These are phyloP conservation scores for Chalciporus piperatus DNA, from an alignment of 768 basidiomycete species.

Conservation along the genomic window DNA sequence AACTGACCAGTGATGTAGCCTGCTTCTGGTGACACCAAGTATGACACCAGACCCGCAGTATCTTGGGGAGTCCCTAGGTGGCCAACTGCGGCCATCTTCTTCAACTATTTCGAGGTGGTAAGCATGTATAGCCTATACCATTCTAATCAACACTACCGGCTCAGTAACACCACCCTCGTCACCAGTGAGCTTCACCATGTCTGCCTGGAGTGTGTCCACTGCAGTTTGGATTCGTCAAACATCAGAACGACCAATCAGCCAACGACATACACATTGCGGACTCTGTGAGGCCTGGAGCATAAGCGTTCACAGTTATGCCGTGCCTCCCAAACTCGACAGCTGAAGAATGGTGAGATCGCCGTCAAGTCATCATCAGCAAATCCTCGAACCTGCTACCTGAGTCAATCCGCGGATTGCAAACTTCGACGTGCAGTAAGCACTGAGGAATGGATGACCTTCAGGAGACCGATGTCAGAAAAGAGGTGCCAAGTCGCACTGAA, in stretches of 20 bases:
- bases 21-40: slow-evolving; percentile 33
- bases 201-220: slow-evolving; percentile 18
- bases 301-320: slow-evolving; percentile 36
- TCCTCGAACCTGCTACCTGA: slow-evolving; percentile 27
- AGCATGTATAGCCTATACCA: not conserved
- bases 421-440: slow-evolving; percentile 38
- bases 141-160: slow-evolving; percentile 8
- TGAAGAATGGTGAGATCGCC: slow-evolving; percentile 11
- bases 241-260: not conserved
- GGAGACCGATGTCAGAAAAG: not conserved
- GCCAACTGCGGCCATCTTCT: slow-evolving; percentile 15
- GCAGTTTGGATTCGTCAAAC: not conserved
- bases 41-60: slow-evolving; percentile 37
- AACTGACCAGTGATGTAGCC: slow-evolving; percentile 33
- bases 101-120: slow-evolving; percentile 8
- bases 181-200: slow-evolving; percentile 10
- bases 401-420: slow-evolving; percentile 44
- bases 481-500: not conserved
- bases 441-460: slow-evolving; percentile 28
- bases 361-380: not conserved
- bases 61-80: slow-evolving; percentile 28
- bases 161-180: slow-evolving; percentile 12
- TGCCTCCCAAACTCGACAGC: slow-evolving; percentile 31
- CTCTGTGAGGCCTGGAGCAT: slow-evolving; percentile 31
- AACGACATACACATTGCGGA: slow-evolving; percentile 28